A percentile compares a stretch with the other conserved stretches of the same genome.
Evolutionary conservation across 2,329 filamentous ascomycete genomes (phyloP).

Genomic region (Fusarium sp.): DNA sequence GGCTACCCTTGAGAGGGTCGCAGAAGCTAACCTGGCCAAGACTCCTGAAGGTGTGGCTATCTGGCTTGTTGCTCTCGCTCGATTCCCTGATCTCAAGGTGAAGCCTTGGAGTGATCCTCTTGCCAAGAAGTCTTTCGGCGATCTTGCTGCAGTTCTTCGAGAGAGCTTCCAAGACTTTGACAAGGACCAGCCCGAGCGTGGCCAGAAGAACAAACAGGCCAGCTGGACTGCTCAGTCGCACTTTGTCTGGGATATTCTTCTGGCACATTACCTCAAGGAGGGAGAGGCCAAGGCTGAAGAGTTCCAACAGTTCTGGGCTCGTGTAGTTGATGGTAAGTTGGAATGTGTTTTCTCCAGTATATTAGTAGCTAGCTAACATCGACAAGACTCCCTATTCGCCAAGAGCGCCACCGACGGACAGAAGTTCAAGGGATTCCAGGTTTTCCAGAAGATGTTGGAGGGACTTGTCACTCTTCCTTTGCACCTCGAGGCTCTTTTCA

Average conservation of each 20-base stretch:
- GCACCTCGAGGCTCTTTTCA: slow-evolving; percentile 74
- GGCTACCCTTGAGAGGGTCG: slow-evolving; percentile 70
- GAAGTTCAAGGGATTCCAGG: slow-evolving; percentile 90
- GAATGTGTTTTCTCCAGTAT: neutral
- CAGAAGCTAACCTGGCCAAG: slow-evolving; percentile 74
- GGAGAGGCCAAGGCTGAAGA: slow-evolving; percentile 54
- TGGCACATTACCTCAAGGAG: slow-evolving; percentile 63
- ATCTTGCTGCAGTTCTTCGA: slow-evolving; percentile 81
- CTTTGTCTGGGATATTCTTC: slow-evolving; percentile 86
- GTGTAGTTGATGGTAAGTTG: slow-evolving; percentile 82
- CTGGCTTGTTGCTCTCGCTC: slow-evolving; percentile 78
- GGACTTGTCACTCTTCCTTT: slow-evolving; percentile 58
- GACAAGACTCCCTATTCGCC: slow-evolving; percentile 82
- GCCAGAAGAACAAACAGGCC: slow-evolving; percentile 68
- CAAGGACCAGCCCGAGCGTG: slow-evolving; percentile 57
- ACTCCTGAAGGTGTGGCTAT: slow-evolving; percentile 91
- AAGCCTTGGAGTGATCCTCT: slow-evolving; percentile 85
- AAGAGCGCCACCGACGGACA: slow-evolving; percentile 84
- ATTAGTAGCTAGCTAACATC: slow-evolving; percentile 46
- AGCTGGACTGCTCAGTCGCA: slow-evolving; percentile 84
- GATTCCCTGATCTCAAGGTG: slow-evolving; percentile 71
- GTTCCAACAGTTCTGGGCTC: slow-evolving; percentile 85
- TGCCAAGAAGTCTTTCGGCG: slow-evolving; percentile 72
- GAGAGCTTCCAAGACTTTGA: slow-evolving; percentile 71
- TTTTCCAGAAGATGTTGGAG: slow-evolving; percentile 81